phyloP scores from a whole-genome alignment of 495 filamentous ascomycete genomes.

The Astrothelium macrocarpum region DNA sequence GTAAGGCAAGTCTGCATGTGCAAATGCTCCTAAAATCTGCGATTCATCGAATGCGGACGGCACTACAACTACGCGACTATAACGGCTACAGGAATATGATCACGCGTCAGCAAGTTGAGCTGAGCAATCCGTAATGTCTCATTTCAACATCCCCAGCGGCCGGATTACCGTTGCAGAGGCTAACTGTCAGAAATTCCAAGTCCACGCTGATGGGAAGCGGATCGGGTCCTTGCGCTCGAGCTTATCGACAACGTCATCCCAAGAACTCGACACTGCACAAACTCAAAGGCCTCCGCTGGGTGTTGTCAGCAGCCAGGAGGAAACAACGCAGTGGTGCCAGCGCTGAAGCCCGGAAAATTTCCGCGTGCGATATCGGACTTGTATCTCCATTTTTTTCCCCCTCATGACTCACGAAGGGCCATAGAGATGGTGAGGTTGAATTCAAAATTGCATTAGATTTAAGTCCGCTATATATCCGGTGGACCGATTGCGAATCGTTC shows the following conservation, averaged over 20 bases:
- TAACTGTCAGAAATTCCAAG: neutral
- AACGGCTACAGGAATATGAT: neutral
- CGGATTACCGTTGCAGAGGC: neutral
- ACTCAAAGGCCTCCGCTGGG: neutral
- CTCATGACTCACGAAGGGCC: no score
- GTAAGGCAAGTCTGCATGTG: no score
- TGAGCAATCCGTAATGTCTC: no score
- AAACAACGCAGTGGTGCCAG: no score
- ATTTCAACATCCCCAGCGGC: neutral
- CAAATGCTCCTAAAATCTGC: neutral
- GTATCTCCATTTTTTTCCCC: no score
- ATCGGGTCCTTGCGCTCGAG: neutral
- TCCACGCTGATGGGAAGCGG: neutral
- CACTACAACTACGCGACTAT: neutral
- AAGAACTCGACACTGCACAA: neutral
- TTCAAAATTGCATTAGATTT: no score
- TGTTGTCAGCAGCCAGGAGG: no score
- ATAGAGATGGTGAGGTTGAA: no score
- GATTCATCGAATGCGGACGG: neutral
- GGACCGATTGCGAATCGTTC: no score
- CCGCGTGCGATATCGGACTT: no score
- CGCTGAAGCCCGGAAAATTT: no score
- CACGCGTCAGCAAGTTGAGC: neutral
- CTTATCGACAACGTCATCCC: neutral
- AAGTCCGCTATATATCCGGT: no score